phyloP scores from a whole-genome alignment of 257 asterid genomes.

The Osmanthus fragrans region DNA sequence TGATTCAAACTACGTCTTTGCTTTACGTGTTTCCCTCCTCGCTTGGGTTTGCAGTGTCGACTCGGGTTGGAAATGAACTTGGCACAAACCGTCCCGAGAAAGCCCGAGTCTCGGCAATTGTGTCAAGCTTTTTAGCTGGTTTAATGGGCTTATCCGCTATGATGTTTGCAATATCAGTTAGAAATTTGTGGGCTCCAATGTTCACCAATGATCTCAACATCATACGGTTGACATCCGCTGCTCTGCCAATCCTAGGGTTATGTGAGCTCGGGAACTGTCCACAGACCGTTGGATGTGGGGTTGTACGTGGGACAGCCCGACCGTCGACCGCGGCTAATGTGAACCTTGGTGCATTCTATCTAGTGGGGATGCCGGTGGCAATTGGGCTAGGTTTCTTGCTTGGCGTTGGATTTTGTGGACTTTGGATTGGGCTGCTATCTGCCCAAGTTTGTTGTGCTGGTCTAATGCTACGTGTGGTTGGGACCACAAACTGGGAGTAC shows the following conservation, averaged over 20 bases:
- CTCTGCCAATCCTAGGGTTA: constrained; percentile 71
- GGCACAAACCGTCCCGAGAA: constrained; percentile 67
- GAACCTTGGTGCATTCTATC: constrained; percentile 78
- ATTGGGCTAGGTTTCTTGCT: constrained; percentile 59
- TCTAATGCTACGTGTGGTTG: constrained; percentile 75
- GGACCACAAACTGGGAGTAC: constrained; percentile 71
- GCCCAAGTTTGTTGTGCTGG: constrained; percentile 87
- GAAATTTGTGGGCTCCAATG: constrained; percentile 61
- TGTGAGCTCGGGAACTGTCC: constrained; percentile 94
- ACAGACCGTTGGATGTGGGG: constrained; percentile 88
- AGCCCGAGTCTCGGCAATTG: constrained; percentile 53
- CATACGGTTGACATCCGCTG: constrained; percentile 58
- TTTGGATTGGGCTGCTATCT: constrained; percentile 72
- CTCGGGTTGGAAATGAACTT: constrained; percentile 79
- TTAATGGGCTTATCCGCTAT: constrained; percentile 61
- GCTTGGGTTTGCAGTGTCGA: constrained; percentile 65
- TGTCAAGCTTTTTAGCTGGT: constrained; percentile 47
- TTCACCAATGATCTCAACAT: constrained; percentile 54
- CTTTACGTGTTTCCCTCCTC: constrained; percentile 75
- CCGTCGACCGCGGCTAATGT: constrained; percentile 79
- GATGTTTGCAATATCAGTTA: constrained; percentile 49
- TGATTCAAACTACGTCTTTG: constrained; percentile 78
- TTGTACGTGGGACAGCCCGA: constrained; percentile 80
- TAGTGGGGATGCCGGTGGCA: constrained; percentile 84
- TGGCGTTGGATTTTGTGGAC: constrained; percentile 70